Percentiles rank a stretch among this genome's conserved stretches.
These are phyloP conservation scores for Brassica cretica DNA, from an alignment of 345 rosid species.

Conservation along the genomic window DNA sequence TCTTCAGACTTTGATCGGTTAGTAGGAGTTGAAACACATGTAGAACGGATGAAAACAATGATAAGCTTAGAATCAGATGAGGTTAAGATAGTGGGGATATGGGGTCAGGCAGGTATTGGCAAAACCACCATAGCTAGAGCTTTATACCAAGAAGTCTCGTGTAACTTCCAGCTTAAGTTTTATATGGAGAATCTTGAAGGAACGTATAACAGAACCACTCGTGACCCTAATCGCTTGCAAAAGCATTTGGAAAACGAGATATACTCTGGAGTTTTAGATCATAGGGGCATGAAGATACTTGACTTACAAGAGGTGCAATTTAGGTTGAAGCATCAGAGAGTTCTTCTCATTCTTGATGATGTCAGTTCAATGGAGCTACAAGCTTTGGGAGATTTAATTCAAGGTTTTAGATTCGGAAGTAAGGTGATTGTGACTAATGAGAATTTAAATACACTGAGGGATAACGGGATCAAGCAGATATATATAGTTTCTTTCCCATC, in stretches of 20 bases:
- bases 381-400: neutral
- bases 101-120: constrained; percentile 25
- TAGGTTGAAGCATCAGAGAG: constrained; percentile 18
- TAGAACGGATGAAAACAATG: neutral
- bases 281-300: constrained; percentile 3
- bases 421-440: constrained; percentile 2
- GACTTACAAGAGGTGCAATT: neutral
- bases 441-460: neutral
- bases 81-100: constrained; percentile 6
- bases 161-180: constrained; percentile 7
- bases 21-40: constrained; percentile 20
- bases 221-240: neutral
- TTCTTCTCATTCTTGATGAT: constrained; percentile 21
- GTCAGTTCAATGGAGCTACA: neutral
- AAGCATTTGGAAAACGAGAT: neutral
- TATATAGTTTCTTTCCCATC: constrained; percentile 14
- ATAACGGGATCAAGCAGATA: neutral
- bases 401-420: constrained; percentile 9
- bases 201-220: neutral
- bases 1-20: constrained; percentile 9
- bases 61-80: neutral
- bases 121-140: constrained; percentile 27
- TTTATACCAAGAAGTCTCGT: neutral
- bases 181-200: neutral
- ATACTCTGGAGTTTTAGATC: neutral